Conservation (phyloP, 345 rosid species). For the Carallia brachiata region DNA sequence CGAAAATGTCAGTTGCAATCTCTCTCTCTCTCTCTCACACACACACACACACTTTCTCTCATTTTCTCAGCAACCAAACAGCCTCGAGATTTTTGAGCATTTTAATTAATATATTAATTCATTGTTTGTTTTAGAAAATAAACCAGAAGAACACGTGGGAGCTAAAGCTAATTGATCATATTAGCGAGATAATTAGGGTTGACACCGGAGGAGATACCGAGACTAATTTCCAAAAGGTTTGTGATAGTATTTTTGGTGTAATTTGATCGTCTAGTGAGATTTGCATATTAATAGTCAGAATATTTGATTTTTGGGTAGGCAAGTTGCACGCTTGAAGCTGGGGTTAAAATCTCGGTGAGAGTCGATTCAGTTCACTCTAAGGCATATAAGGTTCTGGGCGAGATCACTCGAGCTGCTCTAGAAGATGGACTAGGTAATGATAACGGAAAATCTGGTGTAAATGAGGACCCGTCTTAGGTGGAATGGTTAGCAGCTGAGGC, state of each 20-base stretch:
- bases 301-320: constrained; percentile 44
- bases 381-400: constrained; percentile 94
- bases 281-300: not conserved
- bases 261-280: no score
- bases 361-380: constrained; percentile 94
- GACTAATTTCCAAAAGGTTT: constrained; percentile 92
- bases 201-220: constrained; percentile 70
- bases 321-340: constrained; percentile 96
- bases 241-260: no score
- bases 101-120: no score
- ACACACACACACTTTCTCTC: no score
- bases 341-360: constrained; percentile 84
- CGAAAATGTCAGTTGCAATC: constrained; percentile 59
- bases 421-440: constrained; percentile 57
- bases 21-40: not conserved
- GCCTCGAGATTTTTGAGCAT: no score
- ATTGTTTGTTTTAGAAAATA: constrained; percentile 14
- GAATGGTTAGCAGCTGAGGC: no score
- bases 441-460: no score
- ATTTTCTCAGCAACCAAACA: no score
- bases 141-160: constrained; percentile 29
- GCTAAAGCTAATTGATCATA: constrained; percentile 35
- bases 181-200: constrained; percentile 75
- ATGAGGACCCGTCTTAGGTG: no score
- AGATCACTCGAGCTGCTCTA: constrained; percentile 77